These are phyloP conservation scores for Dianthus caryophyllus DNA, from an alignment of 148 eudicot species.

Conservation along the genomic window DNA sequence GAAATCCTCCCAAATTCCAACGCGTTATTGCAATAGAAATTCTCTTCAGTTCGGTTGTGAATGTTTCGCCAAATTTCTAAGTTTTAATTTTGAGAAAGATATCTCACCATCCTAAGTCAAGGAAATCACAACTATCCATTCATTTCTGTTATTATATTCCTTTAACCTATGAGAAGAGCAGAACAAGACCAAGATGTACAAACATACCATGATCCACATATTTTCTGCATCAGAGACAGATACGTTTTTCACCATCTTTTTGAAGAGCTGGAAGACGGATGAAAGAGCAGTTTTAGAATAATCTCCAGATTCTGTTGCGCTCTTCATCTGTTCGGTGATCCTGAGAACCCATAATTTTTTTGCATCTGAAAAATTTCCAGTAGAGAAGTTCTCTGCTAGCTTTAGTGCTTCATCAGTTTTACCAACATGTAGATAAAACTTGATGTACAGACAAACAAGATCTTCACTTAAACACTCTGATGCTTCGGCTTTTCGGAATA, in stretches of 20 bases:
- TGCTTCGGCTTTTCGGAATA: slow-evolving; percentile 63
- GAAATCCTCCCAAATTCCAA: neutral
- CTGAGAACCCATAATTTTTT: slow-evolving; percentile 55
- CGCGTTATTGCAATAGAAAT: neutral
- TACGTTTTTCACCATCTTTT: slow-evolving; percentile 37
- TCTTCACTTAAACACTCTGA: slow-evolving; percentile 54
- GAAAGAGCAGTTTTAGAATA: slow-evolving; percentile 39
- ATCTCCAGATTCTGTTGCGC: slow-evolving; percentile 23
- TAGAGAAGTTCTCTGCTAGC: slow-evolving; percentile 51
- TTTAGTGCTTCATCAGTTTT: slow-evolving; percentile 55
- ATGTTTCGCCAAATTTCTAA: neutral
- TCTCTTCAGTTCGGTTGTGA: neutral
- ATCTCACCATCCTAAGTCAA: neutral
- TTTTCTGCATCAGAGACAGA: slow-evolving; percentile 46
- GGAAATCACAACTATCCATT: neutral
- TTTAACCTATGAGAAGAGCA: no score
- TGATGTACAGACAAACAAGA: slow-evolving; percentile 64
- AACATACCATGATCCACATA: slow-evolving; percentile 83
- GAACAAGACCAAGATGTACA: no score
- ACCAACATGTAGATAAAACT: slow-evolving; percentile 45
- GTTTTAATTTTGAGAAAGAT: neutral
- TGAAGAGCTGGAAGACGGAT: slow-evolving; percentile 40
- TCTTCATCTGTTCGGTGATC: slow-evolving; percentile 59
- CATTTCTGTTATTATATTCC: neutral
- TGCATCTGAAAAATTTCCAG: slow-evolving; percentile 48